Evolutionary conservation across 1,139 yeast genomes (phyloP).

Genomic region (Suhomyces maxii): DNA sequence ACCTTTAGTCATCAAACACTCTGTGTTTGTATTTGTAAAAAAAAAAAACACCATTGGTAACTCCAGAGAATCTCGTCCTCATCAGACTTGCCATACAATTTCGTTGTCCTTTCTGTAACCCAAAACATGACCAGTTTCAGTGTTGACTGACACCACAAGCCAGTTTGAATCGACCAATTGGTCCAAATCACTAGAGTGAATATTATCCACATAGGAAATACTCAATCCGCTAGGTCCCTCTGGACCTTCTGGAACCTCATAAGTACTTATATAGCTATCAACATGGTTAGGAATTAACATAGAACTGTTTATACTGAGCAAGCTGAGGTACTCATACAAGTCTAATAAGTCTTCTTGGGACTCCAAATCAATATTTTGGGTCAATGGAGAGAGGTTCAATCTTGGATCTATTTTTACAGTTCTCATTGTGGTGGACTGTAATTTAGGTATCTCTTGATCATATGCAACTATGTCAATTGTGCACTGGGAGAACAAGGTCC

Average conservation of each 20-base stretch:
- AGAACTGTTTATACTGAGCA: slow-evolving; percentile 18
- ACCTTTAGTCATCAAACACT: too few relatives aligned
- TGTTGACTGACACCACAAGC: not conserved
- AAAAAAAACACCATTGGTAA: too few relatives aligned
- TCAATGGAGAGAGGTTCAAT: slow-evolving; percentile 3
- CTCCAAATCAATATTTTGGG: not conserved
- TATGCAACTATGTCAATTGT: not conserved
- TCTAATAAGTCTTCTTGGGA: slow-evolving; percentile 9
- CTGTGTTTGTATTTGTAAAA: too few relatives aligned
- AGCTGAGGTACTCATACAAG: slow-evolving; percentile 21
- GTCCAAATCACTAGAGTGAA: not conserved
- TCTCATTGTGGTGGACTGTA: not conserved
- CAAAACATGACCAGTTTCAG: not conserved
- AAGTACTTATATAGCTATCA: slow-evolving; percentile 18
- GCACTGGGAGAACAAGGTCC: not conserved
- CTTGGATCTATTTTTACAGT: slow-evolving; percentile 2
- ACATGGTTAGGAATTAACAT: slow-evolving; percentile 14
- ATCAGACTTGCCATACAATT: not conserved
- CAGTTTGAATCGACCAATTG: not conserved
- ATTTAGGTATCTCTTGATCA: not conserved
- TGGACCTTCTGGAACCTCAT: slow-evolving; percentile 10
- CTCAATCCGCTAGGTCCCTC: not conserved
- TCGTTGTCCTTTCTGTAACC: slow-evolving; percentile 1
- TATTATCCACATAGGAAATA: not conserved
- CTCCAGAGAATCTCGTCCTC: not conserved